Evolutionary conservation across 805 yeast genomes (phyloP).

Genomic region (Kluyveromyces nonfermentans): DNA sequence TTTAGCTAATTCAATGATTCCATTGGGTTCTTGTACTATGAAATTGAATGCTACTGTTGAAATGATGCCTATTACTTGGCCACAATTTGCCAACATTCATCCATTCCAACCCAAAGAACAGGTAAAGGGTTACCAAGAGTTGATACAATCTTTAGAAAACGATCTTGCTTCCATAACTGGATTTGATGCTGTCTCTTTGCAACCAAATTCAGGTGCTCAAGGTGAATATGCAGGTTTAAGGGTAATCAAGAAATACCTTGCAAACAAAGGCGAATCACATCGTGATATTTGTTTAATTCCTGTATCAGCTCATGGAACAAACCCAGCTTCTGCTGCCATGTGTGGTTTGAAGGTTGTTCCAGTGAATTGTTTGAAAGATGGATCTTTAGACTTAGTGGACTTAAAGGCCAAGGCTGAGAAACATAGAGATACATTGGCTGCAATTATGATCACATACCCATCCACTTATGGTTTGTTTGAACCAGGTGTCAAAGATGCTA

Average conservation of each 20-base stretch:
- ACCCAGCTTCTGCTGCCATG: slow-evolving; percentile 98
- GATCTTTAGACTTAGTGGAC: slow-evolving; percentile 78
- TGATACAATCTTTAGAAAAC: slow-evolving; percentile 65
- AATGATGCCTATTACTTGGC: slow-evolving; percentile 92
- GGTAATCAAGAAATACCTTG: slow-evolving; percentile 70
- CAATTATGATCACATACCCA: slow-evolving; percentile 95
- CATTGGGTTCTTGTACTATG: slow-evolving; percentile 97
- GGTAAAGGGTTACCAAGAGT: slow-evolving; percentile 75
- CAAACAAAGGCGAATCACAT: slow-evolving; percentile 55
- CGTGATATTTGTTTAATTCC: slow-evolving; percentile 91
- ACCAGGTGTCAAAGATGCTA: slow-evolving; percentile 78
- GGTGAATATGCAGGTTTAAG: slow-evolving; percentile 95
- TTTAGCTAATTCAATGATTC: slow-evolving; percentile 92
- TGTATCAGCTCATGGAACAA: slow-evolving; percentile 96
- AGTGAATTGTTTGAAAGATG: slow-evolving; percentile 76
- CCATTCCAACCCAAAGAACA: slow-evolving; percentile 90
- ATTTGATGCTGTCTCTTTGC: slow-evolving; percentile 78
- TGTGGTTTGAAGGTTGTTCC: slow-evolving; percentile 90
- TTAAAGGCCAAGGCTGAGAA: slow-evolving; percentile 61
- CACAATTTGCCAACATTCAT: slow-evolving; percentile 79
- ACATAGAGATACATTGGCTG: slow-evolving; percentile 65
- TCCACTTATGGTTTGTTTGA: slow-evolving; percentile 95
- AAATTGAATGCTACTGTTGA: slow-evolving; percentile 91
- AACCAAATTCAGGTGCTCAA: slow-evolving; percentile 98
- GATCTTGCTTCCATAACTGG: slow-evolving; percentile 92